phyloP scores from a whole-genome alignment of 116 monocot genomes.

The Posidonia oceanica region DNA sequence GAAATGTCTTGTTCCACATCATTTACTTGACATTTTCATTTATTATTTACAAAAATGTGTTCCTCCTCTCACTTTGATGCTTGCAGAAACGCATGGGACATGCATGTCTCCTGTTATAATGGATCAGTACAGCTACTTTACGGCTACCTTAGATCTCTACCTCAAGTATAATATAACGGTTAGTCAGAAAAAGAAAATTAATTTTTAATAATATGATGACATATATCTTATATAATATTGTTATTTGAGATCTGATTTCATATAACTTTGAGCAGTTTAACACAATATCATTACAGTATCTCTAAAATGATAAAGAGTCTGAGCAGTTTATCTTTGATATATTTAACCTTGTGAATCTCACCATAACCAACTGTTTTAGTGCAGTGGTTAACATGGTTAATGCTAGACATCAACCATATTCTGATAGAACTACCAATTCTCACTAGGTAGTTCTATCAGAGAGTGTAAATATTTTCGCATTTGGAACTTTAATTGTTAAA shows the following conservation, averaged over 20 bases:
- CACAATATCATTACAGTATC: too few species aligned
- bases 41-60: not conserved
- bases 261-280: too few species aligned
- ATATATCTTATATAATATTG: not conserved
- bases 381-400: too few species aligned
- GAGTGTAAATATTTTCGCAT: too few species aligned
- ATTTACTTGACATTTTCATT: not conserved
- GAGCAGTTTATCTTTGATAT: too few species aligned
- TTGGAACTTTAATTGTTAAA: too few species aligned
- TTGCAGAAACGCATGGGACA: slow-evolving; percentile 92
- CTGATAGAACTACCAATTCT: too few species aligned
- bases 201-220: not conserved
- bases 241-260: not conserved
- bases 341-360: too few species aligned
- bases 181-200: slow-evolving; percentile 7
- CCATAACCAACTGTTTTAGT: too few species aligned
- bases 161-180: slow-evolving; percentile 91
- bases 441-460: too few species aligned
- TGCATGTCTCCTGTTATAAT: slow-evolving; percentile 65
- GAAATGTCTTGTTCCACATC: not conserved
- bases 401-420: too few species aligned
- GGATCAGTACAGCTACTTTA: slow-evolving; percentile 83
- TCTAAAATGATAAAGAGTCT: too few species aligned
- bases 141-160: slow-evolving; percentile 63
- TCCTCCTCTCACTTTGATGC: slow-evolving; percentile 1